phyloP scores from a whole-genome alignment of 2,329 filamentous ascomycete species.

The Monosporascus sp. region DNA sequence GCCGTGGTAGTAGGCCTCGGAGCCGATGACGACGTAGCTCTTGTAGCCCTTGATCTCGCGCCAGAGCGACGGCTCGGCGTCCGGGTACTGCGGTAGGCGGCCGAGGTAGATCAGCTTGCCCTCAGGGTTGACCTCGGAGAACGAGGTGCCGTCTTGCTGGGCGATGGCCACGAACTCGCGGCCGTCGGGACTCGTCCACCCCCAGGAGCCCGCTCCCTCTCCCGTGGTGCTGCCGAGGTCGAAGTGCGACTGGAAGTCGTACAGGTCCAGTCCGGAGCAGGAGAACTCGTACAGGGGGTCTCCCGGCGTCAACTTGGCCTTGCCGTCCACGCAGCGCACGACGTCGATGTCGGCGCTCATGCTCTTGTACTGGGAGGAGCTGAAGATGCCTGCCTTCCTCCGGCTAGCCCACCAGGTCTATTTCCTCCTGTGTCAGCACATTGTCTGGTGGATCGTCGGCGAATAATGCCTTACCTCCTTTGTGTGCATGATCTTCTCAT shows the following conservation, averaged over 20 bases:
- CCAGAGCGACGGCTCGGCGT: conserved; percentile 41
- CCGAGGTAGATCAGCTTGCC: conserved; percentile 49
- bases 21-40: conserved; percentile 33
- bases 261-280: conserved; percentile 28
- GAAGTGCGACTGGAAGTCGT: conserved; percentile 32
- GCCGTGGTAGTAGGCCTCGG: conserved; percentile 43
- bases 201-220: conserved; percentile 41
- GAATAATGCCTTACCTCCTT: conserved; percentile 19
- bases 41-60: conserved; percentile 43
- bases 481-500: conserved; percentile 25
- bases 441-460: neutral
- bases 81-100: conserved; percentile 43
- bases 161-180: conserved; percentile 51
- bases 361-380: conserved; percentile 23
- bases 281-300: conserved; percentile 25
- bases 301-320: conserved; percentile 19
- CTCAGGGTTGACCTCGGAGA: conserved; percentile 44
- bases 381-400: conserved; percentile 22
- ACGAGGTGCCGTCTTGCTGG: conserved; percentile 49
- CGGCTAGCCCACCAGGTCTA: conserved; percentile 25
- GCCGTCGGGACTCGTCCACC: conserved; percentile 46
- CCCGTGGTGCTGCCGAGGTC: conserved; percentile 28
- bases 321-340: conserved; percentile 20
- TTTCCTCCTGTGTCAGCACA: neutral
- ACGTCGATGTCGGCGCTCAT: conserved; percentile 16